These are phyloP conservation scores for Eucalyptus caleyi DNA, from an alignment of 345 rosid genomes.

Conservation along the genomic window DNA sequence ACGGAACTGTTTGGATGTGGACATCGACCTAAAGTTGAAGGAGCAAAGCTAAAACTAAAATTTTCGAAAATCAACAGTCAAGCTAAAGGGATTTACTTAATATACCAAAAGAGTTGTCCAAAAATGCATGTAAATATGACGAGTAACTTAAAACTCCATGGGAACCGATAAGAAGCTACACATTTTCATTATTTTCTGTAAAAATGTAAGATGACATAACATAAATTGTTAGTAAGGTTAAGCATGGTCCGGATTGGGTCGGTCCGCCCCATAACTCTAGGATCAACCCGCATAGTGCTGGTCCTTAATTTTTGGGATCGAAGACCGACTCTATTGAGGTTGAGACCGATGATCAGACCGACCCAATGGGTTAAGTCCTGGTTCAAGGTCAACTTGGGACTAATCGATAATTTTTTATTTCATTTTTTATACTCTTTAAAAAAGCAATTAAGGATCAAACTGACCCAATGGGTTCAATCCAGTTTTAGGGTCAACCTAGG, in stretches of 20 bases:
- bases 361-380: rapidly evolving
- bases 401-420: too few relatives aligned
- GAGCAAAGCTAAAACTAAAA: too few relatives aligned
- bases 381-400: too few relatives aligned
- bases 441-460: too few relatives aligned
- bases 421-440: too few relatives aligned
- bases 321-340: too few relatives aligned
- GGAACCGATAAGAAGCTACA: neutral
- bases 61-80: neutral
- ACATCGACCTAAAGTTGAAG: neutral
- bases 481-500: rapidly evolving
- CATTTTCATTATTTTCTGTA: neutral
- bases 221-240: neutral
- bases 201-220: neutral
- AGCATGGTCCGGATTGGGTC: too few relatives aligned
- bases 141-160: neutral
- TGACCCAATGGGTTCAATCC: rapidly evolving
- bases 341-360: rapidly evolving
- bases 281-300: rapidly evolving
- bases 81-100: neutral
- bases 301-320: too few relatives aligned
- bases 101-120: neutral
- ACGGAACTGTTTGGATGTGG: neutral
- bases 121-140: neutral
- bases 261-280: too few relatives aligned